These are phyloP conservation scores for Arabidopsis suecica DNA, from an alignment of 345 rosid genomes.

Conservation along the genomic window DNA sequence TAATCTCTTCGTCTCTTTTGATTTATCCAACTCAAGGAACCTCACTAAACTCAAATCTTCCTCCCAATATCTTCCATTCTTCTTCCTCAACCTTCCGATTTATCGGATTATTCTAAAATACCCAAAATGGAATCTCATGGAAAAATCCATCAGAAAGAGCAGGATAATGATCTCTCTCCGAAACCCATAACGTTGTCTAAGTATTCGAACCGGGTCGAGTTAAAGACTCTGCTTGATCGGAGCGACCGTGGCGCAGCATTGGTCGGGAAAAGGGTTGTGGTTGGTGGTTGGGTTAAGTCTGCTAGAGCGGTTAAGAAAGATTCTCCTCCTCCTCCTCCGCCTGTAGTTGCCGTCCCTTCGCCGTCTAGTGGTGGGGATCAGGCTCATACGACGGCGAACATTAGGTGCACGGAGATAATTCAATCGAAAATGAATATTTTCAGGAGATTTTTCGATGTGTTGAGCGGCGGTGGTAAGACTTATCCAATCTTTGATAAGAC, in stretches of 20 bases:
- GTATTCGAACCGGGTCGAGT: constrained; percentile 68
- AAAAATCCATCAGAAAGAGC: constrained; percentile 35
- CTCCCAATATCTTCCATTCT: neutral
- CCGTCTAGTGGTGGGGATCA: constrained; percentile 34
- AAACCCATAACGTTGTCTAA: constrained; percentile 39
- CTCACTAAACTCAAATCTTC: neutral
- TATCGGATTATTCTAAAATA: neutral
- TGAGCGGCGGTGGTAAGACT: constrained; percentile 55
- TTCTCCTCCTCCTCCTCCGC: constrained; percentile 32
- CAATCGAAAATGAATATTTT: constrained; percentile 70
- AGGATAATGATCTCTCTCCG: neutral
- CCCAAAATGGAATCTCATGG: constrained; percentile 42
- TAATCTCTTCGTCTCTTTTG: constrained; percentile 35
- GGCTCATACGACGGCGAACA: constrained; percentile 28
- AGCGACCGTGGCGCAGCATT: constrained; percentile 56
- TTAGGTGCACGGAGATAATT: constrained; percentile 67
- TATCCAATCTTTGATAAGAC: constrained; percentile 51
- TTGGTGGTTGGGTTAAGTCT: constrained; percentile 97
- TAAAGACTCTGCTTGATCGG: constrained; percentile 57
- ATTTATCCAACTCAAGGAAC: constrained; percentile 22
- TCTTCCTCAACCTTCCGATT: neutral
- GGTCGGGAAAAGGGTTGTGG: constrained; percentile 55
- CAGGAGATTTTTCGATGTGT: constrained; percentile 59
- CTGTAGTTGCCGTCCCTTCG: neutral
- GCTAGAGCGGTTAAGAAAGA: constrained; percentile 63